Conservation (phyloP, 2,329 filamentous ascomycete genomes). For the Arthrobotrys entomopaga region DNA sequence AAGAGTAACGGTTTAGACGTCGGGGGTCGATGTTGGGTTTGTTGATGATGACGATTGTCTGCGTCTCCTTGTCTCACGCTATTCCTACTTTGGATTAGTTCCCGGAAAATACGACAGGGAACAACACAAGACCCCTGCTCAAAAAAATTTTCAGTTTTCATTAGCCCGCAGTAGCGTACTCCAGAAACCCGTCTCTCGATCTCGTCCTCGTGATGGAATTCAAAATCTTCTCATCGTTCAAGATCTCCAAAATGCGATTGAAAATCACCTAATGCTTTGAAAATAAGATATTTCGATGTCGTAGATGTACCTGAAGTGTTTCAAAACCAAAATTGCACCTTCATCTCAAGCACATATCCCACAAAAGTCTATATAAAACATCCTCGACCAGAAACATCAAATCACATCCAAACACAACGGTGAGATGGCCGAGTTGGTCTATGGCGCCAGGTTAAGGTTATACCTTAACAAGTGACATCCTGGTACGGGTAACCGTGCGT, state of each 20-base stretch:
- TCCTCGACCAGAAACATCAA: slow-evolving; percentile 14
- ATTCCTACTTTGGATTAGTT: slow-evolving; percentile 33
- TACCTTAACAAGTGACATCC: slow-evolving; percentile 54
- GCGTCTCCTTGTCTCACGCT: slow-evolving; percentile 42
- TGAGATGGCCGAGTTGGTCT: slow-evolving; percentile 56
- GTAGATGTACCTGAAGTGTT: too few species aligned
- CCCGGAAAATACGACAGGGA: slow-evolving; percentile 51
- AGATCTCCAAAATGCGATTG: too few species aligned
- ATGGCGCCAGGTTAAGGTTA: slow-evolving; percentile 56
- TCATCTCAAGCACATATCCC: neutral
- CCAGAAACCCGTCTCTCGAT: too few species aligned
- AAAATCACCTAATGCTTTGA: too few species aligned
- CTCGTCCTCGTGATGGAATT: too few species aligned
- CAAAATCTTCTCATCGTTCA: too few species aligned
- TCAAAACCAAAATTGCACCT: too few species aligned
- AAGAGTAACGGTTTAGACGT: neutral
- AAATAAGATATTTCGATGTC: too few species aligned
- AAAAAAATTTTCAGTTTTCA: slow-evolving; percentile 27
- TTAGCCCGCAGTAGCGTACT: too few species aligned
- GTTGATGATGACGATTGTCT: slow-evolving; percentile 47
- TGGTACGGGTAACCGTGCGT: slow-evolving; percentile 56
- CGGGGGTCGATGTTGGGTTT: neutral
- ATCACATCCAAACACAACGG: slow-evolving; percentile 42
- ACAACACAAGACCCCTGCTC: slow-evolving; percentile 50
- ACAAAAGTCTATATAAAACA: slow-evolving; percentile 20